Percentiles rank a stretch among this genome's conserved stretches.
Evolutionary conservation across 208 protist species (phyloP).

Genomic region (Trypanosomatidae sp.): DNA sequence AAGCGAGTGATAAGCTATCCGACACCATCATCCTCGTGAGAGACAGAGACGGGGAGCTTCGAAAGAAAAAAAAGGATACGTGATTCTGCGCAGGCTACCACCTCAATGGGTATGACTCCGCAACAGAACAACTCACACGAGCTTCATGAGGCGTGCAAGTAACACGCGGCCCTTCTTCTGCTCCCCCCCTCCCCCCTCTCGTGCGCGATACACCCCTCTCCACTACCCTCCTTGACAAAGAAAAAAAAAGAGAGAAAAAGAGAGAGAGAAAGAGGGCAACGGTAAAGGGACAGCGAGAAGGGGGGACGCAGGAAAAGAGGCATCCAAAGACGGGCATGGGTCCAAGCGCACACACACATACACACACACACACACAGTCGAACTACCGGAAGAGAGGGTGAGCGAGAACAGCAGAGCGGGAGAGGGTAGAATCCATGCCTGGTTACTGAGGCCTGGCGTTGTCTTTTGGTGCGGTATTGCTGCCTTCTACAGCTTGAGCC

Average conservation of each 20-base stretch:
- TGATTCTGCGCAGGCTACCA: background rate
- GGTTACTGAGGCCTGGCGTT: background rate
- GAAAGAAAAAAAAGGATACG: background rate
- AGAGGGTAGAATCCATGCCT: background rate
- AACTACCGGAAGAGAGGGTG: background rate
- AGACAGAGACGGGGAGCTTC: background rate
- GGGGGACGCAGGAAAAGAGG: background rate
- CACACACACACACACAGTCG: background rate
- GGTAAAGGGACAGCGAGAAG: background rate
- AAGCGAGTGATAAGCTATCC: background rate
- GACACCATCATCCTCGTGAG: background rate
- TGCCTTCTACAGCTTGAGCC: background rate
- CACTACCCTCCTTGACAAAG: background rate
- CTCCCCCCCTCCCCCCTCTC: background rate
- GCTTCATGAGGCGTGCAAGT: background rate
- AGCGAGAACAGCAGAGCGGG: background rate
- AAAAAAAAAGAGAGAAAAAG: background rate
- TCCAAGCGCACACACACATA: background rate
- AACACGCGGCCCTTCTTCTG: background rate
- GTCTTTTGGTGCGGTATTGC: background rate
- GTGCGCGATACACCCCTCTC: background rate
- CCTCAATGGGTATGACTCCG: background rate
- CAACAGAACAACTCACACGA: background rate
- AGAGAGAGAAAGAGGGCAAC: background rate
- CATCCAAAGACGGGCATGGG: background rate